A percentile compares a stretch with the other conserved stretches of the same genome.
Evolutionary conservation across 2,329 filamentous ascomycete species (phyloP).

Genomic region (Pseudonectria buxi): DNA sequence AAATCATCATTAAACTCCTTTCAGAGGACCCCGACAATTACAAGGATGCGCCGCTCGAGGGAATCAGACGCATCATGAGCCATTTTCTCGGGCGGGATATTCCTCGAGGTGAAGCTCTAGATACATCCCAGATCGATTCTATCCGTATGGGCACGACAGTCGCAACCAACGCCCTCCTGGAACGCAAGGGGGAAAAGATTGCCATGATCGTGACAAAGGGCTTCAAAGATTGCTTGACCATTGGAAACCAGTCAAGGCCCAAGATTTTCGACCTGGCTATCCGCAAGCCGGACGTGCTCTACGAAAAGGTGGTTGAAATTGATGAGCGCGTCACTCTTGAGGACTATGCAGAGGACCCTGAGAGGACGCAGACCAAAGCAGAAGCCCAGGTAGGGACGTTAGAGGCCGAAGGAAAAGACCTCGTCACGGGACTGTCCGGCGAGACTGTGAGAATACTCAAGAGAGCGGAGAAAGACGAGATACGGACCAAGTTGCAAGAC

Average conservation of each 20-base stretch:
- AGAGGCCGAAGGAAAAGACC: constrained; percentile 44
- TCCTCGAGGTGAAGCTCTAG: constrained; percentile 69
- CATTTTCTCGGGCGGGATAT: constrained; percentile 70
- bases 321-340: constrained; percentile 87
- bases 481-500: constrained; percentile 52
- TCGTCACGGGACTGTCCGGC: constrained; percentile 62
- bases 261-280: constrained; percentile 90
- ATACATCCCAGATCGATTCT: constrained; percentile 77
- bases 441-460: constrained; percentile 63
- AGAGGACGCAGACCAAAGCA: constrained; percentile 49
- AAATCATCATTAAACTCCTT: constrained; percentile 79
- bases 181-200: constrained; percentile 84
- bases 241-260: constrained; percentile 85
- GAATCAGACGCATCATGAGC: constrained; percentile 78
- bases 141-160: constrained; percentile 97
- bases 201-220: constrained; percentile 82
- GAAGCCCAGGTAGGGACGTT: constrained; percentile 44
- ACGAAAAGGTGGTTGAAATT: constrained; percentile 79
- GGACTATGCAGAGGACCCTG: constrained; percentile 84
- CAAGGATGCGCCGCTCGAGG: constrained; percentile 82
- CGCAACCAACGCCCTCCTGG: constrained; percentile 83
- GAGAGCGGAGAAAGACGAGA: constrained; percentile 47
- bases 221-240: constrained; percentile 80
- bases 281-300: constrained; percentile 77
- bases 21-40: constrained; percentile 90